Evolutionary conservation across 2,329 filamentous ascomycete genomes (phyloP).

Genomic region (Xylariaceae sp.): DNA sequence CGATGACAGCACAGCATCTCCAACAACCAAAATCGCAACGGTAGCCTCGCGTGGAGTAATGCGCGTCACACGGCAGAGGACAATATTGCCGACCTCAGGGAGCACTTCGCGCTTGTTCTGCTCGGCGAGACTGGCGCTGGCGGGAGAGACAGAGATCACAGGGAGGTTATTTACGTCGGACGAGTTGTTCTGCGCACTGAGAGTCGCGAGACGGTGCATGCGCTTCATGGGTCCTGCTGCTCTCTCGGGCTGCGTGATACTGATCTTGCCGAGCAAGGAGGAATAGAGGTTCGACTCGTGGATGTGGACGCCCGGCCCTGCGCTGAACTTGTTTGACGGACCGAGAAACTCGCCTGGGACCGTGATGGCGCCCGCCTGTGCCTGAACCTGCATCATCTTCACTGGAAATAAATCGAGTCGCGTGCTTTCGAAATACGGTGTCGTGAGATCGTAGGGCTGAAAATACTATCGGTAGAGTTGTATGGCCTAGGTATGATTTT

Average conservation of each 20-base stretch:
- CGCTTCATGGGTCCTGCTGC: constrained; percentile 50
- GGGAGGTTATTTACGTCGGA: constrained; percentile 39
- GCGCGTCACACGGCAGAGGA: constrained; percentile 80
- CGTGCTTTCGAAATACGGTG: background rate
- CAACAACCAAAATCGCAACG: constrained; percentile 79
- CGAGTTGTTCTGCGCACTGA: constrained; percentile 8
- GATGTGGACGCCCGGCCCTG: constrained; percentile 81
- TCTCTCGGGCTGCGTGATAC: constrained; percentile 40
- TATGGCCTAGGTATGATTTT: no score
- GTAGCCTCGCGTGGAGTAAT: constrained; percentile 81
- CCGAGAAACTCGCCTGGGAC: constrained; percentile 81
- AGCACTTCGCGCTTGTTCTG: constrained; percentile 62
- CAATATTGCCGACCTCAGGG: constrained; percentile 72
- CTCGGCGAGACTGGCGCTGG: constrained; percentile 23
- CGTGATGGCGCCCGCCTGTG: constrained; percentile 44
- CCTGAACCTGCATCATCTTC: constrained; percentile 25
- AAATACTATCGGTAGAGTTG: no score
- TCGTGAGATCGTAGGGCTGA: background rate
- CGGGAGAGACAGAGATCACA: constrained; percentile 52
- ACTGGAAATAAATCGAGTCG: background rate
- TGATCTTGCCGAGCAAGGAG: constrained; percentile 72
- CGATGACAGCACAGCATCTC: constrained; percentile 64
- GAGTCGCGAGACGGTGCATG: constrained; percentile 46
- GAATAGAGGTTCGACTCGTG: constrained; percentile 69
- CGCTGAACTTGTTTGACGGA: constrained; percentile 56